These are phyloP conservation scores for Diaporthe ilicicola DNA, from an alignment of 2,329 filamentous ascomycete species.

Conservation along the genomic window DNA sequence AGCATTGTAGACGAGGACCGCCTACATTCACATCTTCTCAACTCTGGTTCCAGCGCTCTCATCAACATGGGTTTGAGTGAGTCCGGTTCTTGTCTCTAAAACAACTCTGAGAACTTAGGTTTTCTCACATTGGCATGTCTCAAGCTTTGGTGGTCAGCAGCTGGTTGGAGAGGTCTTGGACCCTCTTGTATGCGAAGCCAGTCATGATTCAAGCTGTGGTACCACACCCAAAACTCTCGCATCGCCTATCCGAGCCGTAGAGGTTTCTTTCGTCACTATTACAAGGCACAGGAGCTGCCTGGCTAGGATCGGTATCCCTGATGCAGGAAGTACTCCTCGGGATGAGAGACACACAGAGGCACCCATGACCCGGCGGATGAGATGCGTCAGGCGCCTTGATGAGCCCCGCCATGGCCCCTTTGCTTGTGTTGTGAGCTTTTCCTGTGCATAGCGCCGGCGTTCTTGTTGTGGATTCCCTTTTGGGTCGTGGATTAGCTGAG, in stretches of 20 bases:
- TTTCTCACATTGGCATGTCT: neutral
- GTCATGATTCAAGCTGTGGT: neutral
- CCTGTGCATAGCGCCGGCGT: conserved; percentile 7
- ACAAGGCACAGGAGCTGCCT: neutral
- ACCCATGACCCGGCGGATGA: neutral
- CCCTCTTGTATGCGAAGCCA: neutral
- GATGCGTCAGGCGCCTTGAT: neutral
- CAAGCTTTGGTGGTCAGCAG: neutral
- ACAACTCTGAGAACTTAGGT: neutral
- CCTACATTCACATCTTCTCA: neutral
- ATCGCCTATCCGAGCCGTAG: neutral
- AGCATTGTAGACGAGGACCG: neutral
- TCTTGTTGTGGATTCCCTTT: neutral
- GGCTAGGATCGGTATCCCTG: neutral
- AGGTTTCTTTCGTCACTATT: neutral
- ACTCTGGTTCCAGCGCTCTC: neutral
- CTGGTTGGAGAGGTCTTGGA: neutral
- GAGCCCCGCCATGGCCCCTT: neutral
- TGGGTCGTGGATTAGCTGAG: neutral
- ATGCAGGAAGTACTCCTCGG: neutral
- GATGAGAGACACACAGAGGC: neutral
- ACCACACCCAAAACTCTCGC: neutral
- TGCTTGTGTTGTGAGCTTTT: neutral
- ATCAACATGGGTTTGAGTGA: neutral
- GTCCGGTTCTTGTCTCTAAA: neutral